Evolutionary conservation across 148 eudicot species (phyloP).

Genomic region (Rhododendron ferrugineum): DNA sequence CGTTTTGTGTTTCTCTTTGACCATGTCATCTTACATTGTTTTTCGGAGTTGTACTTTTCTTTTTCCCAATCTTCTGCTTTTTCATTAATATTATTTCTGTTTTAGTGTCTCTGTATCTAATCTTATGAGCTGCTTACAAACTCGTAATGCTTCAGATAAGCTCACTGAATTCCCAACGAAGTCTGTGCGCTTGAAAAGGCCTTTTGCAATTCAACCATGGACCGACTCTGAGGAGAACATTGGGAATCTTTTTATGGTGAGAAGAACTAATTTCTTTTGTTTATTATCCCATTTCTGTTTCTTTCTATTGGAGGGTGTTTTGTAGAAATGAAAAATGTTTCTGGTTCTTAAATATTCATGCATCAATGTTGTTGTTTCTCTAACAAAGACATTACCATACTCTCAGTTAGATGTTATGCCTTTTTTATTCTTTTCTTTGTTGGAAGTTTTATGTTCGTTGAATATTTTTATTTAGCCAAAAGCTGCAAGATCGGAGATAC

Average conservation of each 20-base stretch:
- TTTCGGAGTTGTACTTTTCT: background rate
- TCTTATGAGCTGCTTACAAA: background rate
- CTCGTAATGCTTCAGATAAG: constrained; percentile 39
- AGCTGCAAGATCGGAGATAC: background rate
- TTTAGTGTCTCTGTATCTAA: background rate
- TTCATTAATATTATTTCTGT: background rate
- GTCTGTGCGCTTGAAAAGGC: constrained; percentile 63
- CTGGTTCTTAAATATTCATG: background rate
- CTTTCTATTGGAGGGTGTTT: background rate
- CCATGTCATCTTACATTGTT: background rate
- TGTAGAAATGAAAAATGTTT: background rate
- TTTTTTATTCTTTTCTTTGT: background rate
- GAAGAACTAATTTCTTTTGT: constrained; percentile 10
- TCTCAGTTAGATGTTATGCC: background rate
- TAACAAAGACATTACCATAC: background rate
- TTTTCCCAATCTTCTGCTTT: background rate
- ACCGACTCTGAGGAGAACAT: constrained; percentile 67
- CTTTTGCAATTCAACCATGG: constrained; percentile 74
- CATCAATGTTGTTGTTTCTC: background rate
- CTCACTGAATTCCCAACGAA: constrained; percentile 71
- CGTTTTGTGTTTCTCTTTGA: background rate
- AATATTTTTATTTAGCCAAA: background rate
- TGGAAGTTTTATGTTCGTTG: background rate
- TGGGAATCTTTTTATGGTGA: constrained; percentile 91
- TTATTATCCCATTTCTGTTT: background rate